Evolutionary conservation across 768 basidiomycete genomes (phyloP).

Genomic region (Collybia nuda): DNA sequence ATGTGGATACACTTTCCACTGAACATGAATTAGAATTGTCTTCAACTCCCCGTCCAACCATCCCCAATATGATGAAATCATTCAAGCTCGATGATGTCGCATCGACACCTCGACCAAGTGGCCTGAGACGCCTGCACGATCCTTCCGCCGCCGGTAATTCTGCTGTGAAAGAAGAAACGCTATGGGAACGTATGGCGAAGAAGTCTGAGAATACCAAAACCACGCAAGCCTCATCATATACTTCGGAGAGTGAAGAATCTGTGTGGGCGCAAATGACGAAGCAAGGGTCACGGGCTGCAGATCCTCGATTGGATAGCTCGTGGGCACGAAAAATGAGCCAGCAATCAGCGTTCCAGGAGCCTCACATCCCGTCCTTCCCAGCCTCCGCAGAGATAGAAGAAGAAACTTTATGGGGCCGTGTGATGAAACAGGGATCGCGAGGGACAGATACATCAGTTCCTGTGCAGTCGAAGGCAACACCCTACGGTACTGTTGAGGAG

Average conservation of each 20-base stretch:
- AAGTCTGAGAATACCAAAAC: background rate
- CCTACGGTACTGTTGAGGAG: background rate
- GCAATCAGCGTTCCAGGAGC: too few relatives aligned
- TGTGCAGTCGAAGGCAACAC: background rate
- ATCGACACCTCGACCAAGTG: slow-evolving; percentile 5
- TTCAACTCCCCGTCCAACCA: slow-evolving; percentile 1
- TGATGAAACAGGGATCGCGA: background rate
- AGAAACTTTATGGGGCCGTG: background rate
- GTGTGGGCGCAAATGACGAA: slow-evolving; percentile 7
- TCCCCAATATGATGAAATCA: slow-evolving; percentile 1
- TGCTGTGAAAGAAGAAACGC: slow-evolving; percentile 2
- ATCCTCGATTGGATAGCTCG: background rate
- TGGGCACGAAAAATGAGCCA: too few relatives aligned
- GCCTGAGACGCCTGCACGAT: slow-evolving; percentile 4
- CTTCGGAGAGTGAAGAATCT: slow-evolving; percentile 6
- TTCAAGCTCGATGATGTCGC: background rate
- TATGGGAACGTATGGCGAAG: slow-evolving; percentile 8
- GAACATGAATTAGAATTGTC: background rate
- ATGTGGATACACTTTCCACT: slow-evolving; percentile 13
- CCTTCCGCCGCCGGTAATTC: background rate
- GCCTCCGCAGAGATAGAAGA: background rate
- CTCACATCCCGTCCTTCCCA: too few relatives aligned
- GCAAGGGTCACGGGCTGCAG: background rate
- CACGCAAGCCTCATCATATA: background rate
- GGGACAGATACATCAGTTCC: background rate